Percentiles rank a stretch among this genome's conserved stretches.
These are phyloP conservation scores for Trametes punicea DNA, from an alignment of 768 basidiomycete species.

Conservation along the genomic window DNA sequence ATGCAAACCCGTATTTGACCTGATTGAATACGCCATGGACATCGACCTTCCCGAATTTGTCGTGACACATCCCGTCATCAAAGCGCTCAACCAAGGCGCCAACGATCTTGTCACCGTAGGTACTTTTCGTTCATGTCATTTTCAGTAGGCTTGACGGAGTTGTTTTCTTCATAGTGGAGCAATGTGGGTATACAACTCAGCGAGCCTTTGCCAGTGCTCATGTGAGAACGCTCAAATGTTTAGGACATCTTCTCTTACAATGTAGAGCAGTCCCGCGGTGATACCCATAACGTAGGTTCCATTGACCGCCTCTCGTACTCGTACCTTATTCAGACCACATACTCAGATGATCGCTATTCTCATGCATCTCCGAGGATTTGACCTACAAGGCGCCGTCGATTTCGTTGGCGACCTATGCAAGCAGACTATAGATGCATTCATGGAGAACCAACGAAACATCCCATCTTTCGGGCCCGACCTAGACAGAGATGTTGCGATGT, in stretches of 20 bases:
- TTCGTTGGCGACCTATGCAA: constrained; percentile 60
- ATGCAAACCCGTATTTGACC: constrained; percentile 72
- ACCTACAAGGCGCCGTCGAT: constrained; percentile 60
- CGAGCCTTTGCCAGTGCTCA: no score
- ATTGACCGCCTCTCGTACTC: not conserved
- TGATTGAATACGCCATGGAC: constrained; percentile 76
- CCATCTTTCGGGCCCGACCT: constrained; percentile 62
- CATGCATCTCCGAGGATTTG: constrained; percentile 55
- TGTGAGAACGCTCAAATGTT: no score
- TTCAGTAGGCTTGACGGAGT: constrained; percentile 6
- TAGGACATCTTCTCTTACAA: constrained; percentile 84
- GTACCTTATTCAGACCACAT: not conserved
- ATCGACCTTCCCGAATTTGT: constrained; percentile 76
- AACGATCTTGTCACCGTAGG: constrained; percentile 62
- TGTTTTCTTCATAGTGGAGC: constrained; percentile 14
- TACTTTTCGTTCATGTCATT: not conserved
- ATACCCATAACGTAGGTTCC: constrained; percentile 56
- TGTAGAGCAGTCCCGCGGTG: constrained; percentile 76
- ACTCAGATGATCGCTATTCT: constrained; percentile 60
- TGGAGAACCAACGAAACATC: constrained; percentile 40
- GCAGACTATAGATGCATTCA: constrained; percentile 51
- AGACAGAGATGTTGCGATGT: constrained; percentile 54
- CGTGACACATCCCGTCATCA: constrained; percentile 66
- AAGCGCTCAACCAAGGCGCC: constrained; percentile 61
- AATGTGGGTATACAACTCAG: no score